Conservation (phyloP, 768 basidiomycete species). For the Butyriboletus loyo region DNA sequence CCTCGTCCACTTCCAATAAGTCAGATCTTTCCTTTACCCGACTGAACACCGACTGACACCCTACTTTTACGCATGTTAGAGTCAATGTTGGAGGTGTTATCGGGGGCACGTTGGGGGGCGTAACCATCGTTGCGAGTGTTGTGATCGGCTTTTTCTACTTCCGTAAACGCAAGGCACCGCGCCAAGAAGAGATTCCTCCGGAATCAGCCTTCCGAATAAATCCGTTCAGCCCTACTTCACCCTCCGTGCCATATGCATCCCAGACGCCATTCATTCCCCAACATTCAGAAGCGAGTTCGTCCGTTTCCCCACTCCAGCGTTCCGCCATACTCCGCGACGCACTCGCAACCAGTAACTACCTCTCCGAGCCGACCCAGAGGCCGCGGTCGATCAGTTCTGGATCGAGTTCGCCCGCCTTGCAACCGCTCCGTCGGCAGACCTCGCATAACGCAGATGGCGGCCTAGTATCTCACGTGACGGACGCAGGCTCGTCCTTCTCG, state of each 20-base stretch:
- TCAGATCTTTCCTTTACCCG: not conserved
- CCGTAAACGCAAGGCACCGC: constrained; percentile 4
- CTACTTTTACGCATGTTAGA: not conserved
- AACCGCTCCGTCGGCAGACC: constrained; percentile 2
- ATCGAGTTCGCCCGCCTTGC: not conserved
- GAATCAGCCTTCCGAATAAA: not conserved
- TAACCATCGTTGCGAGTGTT: not conserved
- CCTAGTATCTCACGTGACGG: not conserved
- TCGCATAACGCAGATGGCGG: not conserved
- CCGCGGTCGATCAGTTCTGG: constrained; percentile 1
- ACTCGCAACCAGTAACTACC: not conserved
- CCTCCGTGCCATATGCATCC: not conserved
- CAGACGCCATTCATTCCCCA: not conserved
- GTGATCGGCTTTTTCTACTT: constrained; percentile 4
- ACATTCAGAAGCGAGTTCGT: not conserved
- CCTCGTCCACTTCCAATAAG: constrained; percentile 1
- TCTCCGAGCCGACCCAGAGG: not conserved
- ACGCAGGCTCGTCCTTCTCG: not conserved
- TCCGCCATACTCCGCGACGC: constrained; percentile 15
- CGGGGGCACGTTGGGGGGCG: constrained; percentile 15
- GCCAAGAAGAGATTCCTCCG: not conserved
- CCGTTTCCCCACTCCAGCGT: constrained; percentile 5
- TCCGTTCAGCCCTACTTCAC: constrained; percentile 1
- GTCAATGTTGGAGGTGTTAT: constrained; percentile 11
- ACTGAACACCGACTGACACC: constrained; percentile 1